phyloP scores from a whole-genome alignment of 202 grass and related monocot genomes.

The Setaria italica region DNA sequence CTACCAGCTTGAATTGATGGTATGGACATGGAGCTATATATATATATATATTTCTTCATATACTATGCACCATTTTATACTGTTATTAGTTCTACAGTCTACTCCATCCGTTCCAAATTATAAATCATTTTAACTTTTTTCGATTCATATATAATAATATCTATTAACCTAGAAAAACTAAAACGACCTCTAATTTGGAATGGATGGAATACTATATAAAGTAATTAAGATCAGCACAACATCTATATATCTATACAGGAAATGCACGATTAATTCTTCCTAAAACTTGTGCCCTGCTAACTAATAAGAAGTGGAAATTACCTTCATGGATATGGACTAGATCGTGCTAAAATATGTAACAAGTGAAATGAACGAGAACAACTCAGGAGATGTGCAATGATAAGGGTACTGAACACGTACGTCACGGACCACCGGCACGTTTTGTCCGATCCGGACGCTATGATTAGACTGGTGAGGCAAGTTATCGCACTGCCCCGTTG shows the following conservation, averaged over 20 bases:
- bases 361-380: neutral
- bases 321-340: no score
- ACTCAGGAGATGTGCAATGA: no score
- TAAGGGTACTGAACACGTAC: neutral
- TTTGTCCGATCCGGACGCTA: neutral
- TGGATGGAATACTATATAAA: neutral
- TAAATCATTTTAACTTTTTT: no score
- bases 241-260: neutral
- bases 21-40: slow-evolving; percentile 17
- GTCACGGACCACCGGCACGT: neutral
- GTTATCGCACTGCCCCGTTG: no score
- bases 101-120: no score
- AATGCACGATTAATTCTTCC: neutral
- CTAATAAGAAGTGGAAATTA: no score
- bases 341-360: no score
- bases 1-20: slow-evolving; percentile 49
- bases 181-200: no score
- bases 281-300: neutral
- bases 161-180: no score
- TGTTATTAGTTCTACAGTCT: neutral
- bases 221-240: neutral
- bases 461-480: neutral
- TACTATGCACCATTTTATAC: neutral
- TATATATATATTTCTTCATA: neutral
- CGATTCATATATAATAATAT: no score